Conservation (phyloP, 1,284 basidiomycete species). For the Trametes hirsuta region DNA sequence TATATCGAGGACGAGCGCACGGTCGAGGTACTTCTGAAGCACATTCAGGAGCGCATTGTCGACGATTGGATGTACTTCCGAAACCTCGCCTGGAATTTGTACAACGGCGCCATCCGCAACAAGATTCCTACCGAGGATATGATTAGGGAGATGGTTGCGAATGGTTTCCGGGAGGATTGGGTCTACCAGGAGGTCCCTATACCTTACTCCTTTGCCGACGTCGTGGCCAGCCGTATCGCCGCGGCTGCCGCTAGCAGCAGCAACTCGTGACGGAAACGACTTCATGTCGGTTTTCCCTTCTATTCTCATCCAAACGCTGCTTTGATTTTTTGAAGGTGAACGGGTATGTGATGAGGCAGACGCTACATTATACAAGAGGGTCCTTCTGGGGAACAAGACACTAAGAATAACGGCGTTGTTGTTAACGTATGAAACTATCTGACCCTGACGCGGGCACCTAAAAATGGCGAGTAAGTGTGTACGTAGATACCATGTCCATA, state of each 20-base stretch:
- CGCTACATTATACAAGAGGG: constrained; percentile 15
- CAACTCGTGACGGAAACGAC: not conserved
- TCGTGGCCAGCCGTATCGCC: not conserved
- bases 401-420: constrained; percentile 5
- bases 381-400: constrained; percentile 4
- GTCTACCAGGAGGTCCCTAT: not conserved
- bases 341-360: not conserved
- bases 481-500: constrained; percentile 6
- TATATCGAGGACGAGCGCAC: constrained; percentile 84
- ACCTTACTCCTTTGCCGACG: not conserved
- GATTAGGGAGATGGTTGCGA: constrained; percentile 40
- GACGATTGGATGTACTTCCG: constrained; percentile 76
- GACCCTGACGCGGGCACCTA: not conserved
- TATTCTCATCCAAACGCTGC: not conserved
- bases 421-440: constrained; percentile 10
- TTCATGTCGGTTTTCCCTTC: not conserved
- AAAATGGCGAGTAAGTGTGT: constrained; percentile 2
- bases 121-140: constrained; percentile 40
- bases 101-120: constrained; percentile 41
- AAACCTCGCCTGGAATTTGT: constrained; percentile 46
- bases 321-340: not conserved
- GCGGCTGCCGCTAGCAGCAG: not conserved
- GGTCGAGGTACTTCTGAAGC: constrained; percentile 74
- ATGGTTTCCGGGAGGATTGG: constrained; percentile 34
- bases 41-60: constrained; percentile 74